A percentile compares a stretch with the other conserved stretches of the same genome.
phyloP scores from a whole-genome alignment of 345 rosid genomes.

The Arabis hirsuta region DNA sequence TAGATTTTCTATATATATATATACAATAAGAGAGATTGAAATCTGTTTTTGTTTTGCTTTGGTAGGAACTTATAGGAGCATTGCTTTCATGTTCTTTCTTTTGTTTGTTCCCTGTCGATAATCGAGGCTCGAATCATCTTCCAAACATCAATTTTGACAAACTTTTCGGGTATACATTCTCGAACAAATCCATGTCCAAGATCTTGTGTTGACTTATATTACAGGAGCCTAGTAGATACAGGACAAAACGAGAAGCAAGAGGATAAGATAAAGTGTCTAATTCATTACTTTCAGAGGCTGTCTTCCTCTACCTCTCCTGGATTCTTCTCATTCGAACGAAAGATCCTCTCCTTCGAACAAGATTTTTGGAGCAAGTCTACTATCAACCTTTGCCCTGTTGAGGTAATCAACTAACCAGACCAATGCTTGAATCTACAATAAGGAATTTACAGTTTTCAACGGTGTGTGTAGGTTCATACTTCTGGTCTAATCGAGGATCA shows the following conservation, averaged over 20 bases:
- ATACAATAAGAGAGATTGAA: background rate
- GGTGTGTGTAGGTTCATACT: slow-evolving; percentile 53
- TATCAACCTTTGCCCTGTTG: slow-evolving; percentile 59
- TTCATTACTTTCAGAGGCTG: slow-evolving; percentile 77
- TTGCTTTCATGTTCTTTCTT: slow-evolving; percentile 84
- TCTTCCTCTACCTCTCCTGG: slow-evolving; percentile 64
- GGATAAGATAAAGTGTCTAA: slow-evolving; percentile 67
- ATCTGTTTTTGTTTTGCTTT: background rate
- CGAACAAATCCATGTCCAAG: slow-evolving; percentile 1
- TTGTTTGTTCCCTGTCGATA: slow-evolving; percentile 65
- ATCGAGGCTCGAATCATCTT: slow-evolving; percentile 60
- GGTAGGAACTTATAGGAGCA: slow-evolving; percentile 73
- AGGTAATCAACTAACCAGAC: slow-evolving; percentile 50
- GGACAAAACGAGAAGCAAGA: slow-evolving; percentile 56
- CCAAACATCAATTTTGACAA: slow-evolving; percentile 76
- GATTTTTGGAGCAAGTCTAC: slow-evolving; percentile 68
- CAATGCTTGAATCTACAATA: background rate
- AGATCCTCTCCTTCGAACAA: slow-evolving; percentile 57
- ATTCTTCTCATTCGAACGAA: slow-evolving; percentile 76
- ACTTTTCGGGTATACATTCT: slow-evolving; percentile 64
- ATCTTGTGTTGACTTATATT: slow-evolving; percentile 23
- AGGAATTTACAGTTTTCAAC: background rate
- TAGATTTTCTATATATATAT: background rate
- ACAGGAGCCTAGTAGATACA: slow-evolving; percentile 59
- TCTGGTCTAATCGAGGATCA: slow-evolving; percentile 79